A percentile compares a stretch with the other conserved stretches of the same genome.
phyloP scores from a whole-genome alignment of 805 yeast species.

The Pichia eremophila region DNA sequence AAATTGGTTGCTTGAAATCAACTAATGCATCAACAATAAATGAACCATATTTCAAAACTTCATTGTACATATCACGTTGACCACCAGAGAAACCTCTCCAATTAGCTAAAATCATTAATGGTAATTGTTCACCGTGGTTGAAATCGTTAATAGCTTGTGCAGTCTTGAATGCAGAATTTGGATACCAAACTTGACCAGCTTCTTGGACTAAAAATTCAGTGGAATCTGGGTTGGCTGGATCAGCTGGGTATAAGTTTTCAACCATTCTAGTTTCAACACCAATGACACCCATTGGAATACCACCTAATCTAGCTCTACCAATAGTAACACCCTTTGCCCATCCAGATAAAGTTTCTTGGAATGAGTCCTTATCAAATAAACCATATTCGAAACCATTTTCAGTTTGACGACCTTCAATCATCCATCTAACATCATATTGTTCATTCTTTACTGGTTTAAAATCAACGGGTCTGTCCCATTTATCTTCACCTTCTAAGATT shows the following conservation, averaged over 20 bases:
- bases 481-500: conserved; percentile 66
- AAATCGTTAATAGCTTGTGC: conserved; percentile 97
- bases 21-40: conserved; percentile 95
- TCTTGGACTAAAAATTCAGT: conserved; percentile 82
- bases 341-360: conserved; percentile 93
- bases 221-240: conserved; percentile 95
- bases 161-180: conserved; percentile 97
- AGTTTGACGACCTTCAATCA: conserved; percentile 76
- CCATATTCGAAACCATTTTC: conserved; percentile 76
- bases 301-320: conserved; percentile 98
- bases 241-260: conserved; percentile 91
- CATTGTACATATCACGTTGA: conserved; percentile 98
- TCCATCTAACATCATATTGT: conserved; percentile 87
- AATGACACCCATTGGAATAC: conserved; percentile 97
- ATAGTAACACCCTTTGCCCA: conserved; percentile 99
- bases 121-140: conserved; percentile 96
- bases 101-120: conserved; percentile 94
- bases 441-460: conserved; percentile 64
- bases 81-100: conserved; percentile 99
- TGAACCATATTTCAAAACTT: conserved; percentile 93
- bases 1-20: conserved; percentile 92
- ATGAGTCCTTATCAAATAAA: conserved; percentile 84
- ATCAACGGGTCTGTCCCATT: conserved; percentile 91
- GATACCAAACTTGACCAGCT: conserved; percentile 99
- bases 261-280: conserved; percentile 89